phyloP scores from a whole-genome alignment of 1,139 yeast species.

The Protomyces gravidus region DNA sequence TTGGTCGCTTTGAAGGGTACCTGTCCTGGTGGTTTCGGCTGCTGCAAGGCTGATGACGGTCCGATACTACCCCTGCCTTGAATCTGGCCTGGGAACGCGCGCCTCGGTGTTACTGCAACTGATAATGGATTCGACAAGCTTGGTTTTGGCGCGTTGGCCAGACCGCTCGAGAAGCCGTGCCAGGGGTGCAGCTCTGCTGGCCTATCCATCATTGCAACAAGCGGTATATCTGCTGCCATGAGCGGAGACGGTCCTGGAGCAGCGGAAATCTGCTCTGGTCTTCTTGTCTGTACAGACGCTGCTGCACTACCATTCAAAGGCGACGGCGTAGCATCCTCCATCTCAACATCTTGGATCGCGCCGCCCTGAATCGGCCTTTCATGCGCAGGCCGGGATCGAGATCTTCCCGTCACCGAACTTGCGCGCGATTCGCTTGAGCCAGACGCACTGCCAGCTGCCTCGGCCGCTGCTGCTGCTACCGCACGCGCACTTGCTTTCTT shows the following conservation, averaged over 20 bases:
- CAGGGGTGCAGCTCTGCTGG: background rate
- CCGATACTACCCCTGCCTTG: too few species aligned
- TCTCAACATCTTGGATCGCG: too few species aligned
- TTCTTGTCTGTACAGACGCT: background rate
- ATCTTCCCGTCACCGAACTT: too few species aligned
- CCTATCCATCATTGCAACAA: too few species aligned
- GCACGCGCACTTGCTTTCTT: background rate
- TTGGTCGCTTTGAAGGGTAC: background rate
- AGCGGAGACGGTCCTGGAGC: background rate
- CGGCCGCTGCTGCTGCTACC: background rate
- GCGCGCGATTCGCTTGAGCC: background rate
- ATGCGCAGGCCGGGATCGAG: too few species aligned
- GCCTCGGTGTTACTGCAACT: background rate
- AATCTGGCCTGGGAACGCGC: background rate
- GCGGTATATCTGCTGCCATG: background rate
- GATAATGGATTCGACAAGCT: background rate
- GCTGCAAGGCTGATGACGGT: background rate
- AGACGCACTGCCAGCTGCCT: background rate
- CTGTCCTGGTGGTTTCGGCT: background rate
- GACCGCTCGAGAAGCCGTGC: background rate
- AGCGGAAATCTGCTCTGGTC: background rate
- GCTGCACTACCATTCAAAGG: background rate
- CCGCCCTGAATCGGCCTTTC: too few species aligned
- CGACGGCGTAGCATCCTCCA: background rate
- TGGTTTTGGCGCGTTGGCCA: background rate